phyloP scores from a whole-genome alignment of 148 eudicot species.

The Rhododendron vialii region DNA sequence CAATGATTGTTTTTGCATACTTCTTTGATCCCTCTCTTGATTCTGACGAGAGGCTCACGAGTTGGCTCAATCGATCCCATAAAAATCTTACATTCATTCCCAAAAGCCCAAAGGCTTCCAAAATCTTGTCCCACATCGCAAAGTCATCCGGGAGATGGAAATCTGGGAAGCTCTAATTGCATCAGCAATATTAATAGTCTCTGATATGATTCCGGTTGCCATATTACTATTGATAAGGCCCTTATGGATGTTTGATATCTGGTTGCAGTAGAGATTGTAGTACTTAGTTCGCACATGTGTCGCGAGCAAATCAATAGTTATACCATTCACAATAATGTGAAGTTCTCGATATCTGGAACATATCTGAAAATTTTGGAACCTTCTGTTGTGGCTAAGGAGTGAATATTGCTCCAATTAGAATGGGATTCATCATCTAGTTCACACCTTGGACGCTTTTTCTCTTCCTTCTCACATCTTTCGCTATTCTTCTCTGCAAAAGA shows the following conservation, averaged over 20 bases:
- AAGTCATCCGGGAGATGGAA: slow-evolving; percentile 20
- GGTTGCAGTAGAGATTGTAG: slow-evolving; percentile 10
- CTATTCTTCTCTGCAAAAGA: not conserved
- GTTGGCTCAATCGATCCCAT: slow-evolving; percentile 16
- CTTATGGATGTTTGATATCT: slow-evolving; percentile 35
- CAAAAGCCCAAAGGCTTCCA: slow-evolving; percentile 34
- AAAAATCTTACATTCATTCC: slow-evolving; percentile 52
- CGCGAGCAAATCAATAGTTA: slow-evolving; percentile 38
- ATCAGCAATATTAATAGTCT: slow-evolving; percentile 49
- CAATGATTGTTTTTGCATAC: slow-evolving; percentile 12
- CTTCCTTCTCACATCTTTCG: not conserved
- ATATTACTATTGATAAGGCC: slow-evolving; percentile 33
- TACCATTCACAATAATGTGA: slow-evolving; percentile 27
- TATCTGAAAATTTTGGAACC: too few relatives aligned
- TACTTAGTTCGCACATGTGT: slow-evolving; percentile 15
- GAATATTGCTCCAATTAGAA: not conserved
- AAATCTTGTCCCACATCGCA: slow-evolving; percentile 39
- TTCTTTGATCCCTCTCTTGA: slow-evolving; percentile 2
- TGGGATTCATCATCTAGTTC: not conserved
- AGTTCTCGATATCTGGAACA: slow-evolving; percentile 14
- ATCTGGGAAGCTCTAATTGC: slow-evolving; percentile 35
- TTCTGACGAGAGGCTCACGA: slow-evolving; percentile 16
- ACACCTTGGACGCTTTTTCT: not conserved
- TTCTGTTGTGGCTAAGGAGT: not conserved
- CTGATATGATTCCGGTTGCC: slow-evolving; percentile 37